Evolutionary conservation across 2,329 filamentous ascomycete genomes (phyloP), one percentile per base, ranked within the genome.

Genomic region (Hirsutella rhossiliensis): DNA sequence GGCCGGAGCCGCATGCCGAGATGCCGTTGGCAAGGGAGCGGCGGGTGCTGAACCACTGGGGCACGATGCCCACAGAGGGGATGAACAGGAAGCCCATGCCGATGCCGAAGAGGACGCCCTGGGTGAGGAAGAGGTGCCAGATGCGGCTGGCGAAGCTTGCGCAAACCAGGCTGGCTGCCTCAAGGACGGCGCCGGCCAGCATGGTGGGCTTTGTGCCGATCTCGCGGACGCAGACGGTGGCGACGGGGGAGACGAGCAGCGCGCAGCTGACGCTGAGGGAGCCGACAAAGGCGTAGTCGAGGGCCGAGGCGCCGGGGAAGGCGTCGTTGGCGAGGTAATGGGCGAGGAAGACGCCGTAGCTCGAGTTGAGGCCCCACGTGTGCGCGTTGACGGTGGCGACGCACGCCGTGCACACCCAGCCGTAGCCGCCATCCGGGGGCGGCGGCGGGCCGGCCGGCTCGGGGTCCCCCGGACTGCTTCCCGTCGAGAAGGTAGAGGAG

Each of bases 41-140:
- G 23, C 71, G 72, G 29, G 75, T 79, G 11, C 69, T 75, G 55
- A 89, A 89, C 83, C 83, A 88, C 57, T 88, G 83, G 2, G 83
- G 75, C 0, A 83, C 69, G 11, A 87, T 74, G 30, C 75, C 76
- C 3, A 83, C 80, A 5, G 71, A 77, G 1, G 76, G 76, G 1
- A 84, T 82, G 56, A 88, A 90, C 11, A 82, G 66, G 45, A 89
- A 81, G 0, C 85, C 85, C 73, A 90, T 82, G 3, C 84, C 85
- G 19, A 82, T 60, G n/a, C 86, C 86, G 49, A 90, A 89, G 43
- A 79, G 76, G 3, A 89, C 56, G 5, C 86, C 86, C 56, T 90
- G 86, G 6, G 73, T 76, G 0, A 90, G 71, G 45, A 88, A 80
- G 1, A 92, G 69, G 31, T 90, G 84, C 81, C 84, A 89, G 45